Evolutionary conservation across 2,329 filamentous ascomycete species (phyloP), one percentile per base, ranked within the genome.

Genomic region (Talaromyces rugulosus): DNA sequence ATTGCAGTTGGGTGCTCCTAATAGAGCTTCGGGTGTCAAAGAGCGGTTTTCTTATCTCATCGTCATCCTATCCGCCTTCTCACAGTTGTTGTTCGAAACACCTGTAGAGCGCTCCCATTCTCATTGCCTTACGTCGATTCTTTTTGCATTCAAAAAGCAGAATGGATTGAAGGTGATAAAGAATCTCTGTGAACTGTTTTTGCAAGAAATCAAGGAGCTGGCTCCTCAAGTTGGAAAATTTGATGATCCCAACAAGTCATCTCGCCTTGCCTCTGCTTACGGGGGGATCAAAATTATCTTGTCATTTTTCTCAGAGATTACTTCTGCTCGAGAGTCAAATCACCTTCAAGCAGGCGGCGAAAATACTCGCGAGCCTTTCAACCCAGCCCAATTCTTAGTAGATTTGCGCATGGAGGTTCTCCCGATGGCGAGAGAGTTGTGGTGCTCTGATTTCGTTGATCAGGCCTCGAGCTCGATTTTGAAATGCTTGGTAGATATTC

Each of bases 361-460:
- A 53, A 53, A 53, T 31, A 80, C 87, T 31, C 75, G 83, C 9
- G 85, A 89, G 67, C 85, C 83, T 68, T 91, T 90, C 72, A 78
- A 82, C 9, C 83, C 87, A 14, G 81, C 85, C 1, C 94, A 97
- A 69, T 89, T 98, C 60, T 80, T 97, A 14, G 87, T 98, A 5
- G 94, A 98, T 73, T 78, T 98, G 50, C 89, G 95, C 50, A 87
- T 90, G 77, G 86, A 88, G 30, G 86, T 97, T 30, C 78, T 97
- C 14, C 91, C 92, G 0, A 85, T 89, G 53, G 84, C 95, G 47
- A 84, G 85, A 61, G 84, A 88, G 54, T 84, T 98, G 31, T 99
- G 95, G 96, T 87, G 91, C 67, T 96, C 92, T 0, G 81, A 87
- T 30, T 85, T 96, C 55, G 86, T 95, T 18, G 92, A 96, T 68